Percentiles rank a stretch among this genome's conserved stretches.
These are phyloP conservation scores for Cystobasidium pallidum DNA, from an alignment of 1,284 basidiomycete genomes.

Conservation along the genomic window DNA sequence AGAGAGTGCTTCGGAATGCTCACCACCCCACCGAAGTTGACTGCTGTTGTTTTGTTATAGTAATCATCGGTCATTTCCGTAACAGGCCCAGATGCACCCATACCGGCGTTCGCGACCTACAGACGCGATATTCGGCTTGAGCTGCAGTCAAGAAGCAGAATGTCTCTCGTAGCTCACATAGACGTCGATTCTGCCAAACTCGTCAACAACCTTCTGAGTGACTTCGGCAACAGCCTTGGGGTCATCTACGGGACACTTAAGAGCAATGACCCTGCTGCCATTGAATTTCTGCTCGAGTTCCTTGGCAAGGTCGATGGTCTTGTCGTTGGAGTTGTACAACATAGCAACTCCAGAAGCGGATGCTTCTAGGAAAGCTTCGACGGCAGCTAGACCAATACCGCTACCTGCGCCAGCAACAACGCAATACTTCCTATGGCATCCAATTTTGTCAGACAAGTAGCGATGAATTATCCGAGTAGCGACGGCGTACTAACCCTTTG, in stretches of 20 bases:
- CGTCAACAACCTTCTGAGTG: slow-evolving; percentile 20
- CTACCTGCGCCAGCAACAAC: slow-evolving; percentile 54
- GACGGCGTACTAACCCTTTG: slow-evolving; percentile 34
- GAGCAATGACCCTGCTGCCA: slow-evolving; percentile 51
- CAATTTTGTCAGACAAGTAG: background rate
- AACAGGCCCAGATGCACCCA: slow-evolving; percentile 38
- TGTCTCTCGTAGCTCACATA: slow-evolving; percentile 13
- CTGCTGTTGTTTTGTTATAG: slow-evolving; percentile 51
- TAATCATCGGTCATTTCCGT: slow-evolving; percentile 50
- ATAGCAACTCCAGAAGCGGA: slow-evolving; percentile 54
- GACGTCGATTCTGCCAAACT: slow-evolving; percentile 43
- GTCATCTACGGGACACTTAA: slow-evolving; percentile 52
- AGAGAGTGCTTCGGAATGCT: background rate
- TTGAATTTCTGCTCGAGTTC: slow-evolving; percentile 52
- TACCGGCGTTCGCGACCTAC: slow-evolving; percentile 45
- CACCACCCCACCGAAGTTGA: slow-evolving; percentile 49
- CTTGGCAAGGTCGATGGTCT: slow-evolving; percentile 51
- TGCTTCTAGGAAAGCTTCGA: slow-evolving; percentile 55
- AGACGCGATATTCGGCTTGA: background rate
- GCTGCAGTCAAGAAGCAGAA: background rate
- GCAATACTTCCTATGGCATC: slow-evolving; percentile 53
- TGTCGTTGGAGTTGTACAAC: slow-evolving; percentile 54
- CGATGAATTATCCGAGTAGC: background rate
- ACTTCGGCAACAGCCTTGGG: slow-evolving; percentile 43
- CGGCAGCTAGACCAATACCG: slow-evolving; percentile 55